Evolutionary conservation across 1,139 yeast species (phyloP).

Genomic region (Debaryomycetaceae sp.): DNA sequence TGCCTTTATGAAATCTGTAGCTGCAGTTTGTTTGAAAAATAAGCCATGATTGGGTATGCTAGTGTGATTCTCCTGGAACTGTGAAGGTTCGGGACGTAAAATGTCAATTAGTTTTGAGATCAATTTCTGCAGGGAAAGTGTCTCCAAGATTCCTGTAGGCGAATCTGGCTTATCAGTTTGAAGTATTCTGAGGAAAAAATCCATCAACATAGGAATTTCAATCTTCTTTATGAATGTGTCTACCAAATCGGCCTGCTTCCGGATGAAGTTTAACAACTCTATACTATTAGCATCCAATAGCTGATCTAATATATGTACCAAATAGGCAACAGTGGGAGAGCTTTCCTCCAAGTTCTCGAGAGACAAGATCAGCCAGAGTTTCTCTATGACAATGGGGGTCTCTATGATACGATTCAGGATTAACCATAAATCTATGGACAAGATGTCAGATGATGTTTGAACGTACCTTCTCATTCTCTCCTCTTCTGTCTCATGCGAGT

Average conservation of each 20-base stretch:
- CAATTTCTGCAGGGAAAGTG: constrained; percentile 47
- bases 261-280: constrained; percentile 50
- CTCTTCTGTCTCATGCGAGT: constrained; percentile 27
- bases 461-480: constrained; percentile 40
- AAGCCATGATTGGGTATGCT: constrained; percentile 29
- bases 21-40: constrained; percentile 81
- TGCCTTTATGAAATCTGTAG: constrained; percentile 93
- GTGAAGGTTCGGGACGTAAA: constrained; percentile 43
- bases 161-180: constrained; percentile 65
- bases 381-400: constrained; percentile 38
- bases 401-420: constrained; percentile 44
- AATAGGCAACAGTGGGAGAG: constrained; percentile 38
- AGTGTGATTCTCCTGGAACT: constrained; percentile 17
- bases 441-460: constrained; percentile 41
- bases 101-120: constrained; percentile 51
- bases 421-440: constrained; percentile 44
- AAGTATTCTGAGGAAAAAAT: constrained; percentile 54
- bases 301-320: constrained; percentile 44
- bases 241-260: constrained; percentile 50
- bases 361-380: constrained; percentile 41
- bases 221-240: constrained; percentile 53
- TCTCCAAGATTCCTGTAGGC: constrained; percentile 60
- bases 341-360: constrained; percentile 37
- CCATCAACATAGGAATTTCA: constrained; percentile 57
- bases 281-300: constrained; percentile 46